Conservation (phyloP, 768 basidiomycete genomes). For the Agrocybe chaxingu region DNA sequence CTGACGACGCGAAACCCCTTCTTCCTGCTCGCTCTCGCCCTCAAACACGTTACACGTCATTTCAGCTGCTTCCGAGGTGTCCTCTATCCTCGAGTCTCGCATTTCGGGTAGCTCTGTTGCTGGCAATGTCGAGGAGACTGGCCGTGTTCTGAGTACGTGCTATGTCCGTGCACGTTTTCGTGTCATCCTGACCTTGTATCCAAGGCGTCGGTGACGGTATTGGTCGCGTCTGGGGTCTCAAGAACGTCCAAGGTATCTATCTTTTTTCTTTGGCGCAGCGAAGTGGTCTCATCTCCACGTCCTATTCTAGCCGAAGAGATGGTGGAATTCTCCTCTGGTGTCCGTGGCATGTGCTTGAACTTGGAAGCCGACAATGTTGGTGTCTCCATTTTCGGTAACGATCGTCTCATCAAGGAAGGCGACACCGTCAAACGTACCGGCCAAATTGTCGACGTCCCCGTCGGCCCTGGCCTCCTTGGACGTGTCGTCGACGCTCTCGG, state of each 20-base stretch:
- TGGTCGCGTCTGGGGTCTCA: conserved; percentile 98
- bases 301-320: conserved; percentile 87
- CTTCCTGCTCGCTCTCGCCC: conserved; percentile 17
- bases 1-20: conserved; percentile 22
- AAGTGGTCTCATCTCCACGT: conserved; percentile 18
- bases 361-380: conserved; percentile 99
- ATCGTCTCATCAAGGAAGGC: conserved; percentile 99
- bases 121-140: conserved; percentile 98
- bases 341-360: conserved; percentile 99
- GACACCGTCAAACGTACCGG: conserved; percentile 99
- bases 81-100: conserved; percentile 97
- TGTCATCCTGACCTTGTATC: conserved; percentile 19
- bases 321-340: conserved; percentile 99
- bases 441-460: conserved; percentile 99
- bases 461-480: conserved; percentile 94
- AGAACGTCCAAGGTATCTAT: conserved; percentile 89
- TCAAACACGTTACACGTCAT: conserved; percentile 32
- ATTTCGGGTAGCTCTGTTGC: conserved; percentile 90
- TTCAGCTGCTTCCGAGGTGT: conserved; percentile 96
- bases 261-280: conserved; percentile 9
- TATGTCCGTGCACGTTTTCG: background rate
- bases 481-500: conserved; percentile 99
- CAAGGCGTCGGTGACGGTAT: conserved; percentile 99
- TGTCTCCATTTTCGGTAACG: conserved; percentile 99
- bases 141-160: conserved; percentile 91